Conservation (phyloP, 1,284 basidiomycete species). For the Apiotrichum sp. region DNA sequence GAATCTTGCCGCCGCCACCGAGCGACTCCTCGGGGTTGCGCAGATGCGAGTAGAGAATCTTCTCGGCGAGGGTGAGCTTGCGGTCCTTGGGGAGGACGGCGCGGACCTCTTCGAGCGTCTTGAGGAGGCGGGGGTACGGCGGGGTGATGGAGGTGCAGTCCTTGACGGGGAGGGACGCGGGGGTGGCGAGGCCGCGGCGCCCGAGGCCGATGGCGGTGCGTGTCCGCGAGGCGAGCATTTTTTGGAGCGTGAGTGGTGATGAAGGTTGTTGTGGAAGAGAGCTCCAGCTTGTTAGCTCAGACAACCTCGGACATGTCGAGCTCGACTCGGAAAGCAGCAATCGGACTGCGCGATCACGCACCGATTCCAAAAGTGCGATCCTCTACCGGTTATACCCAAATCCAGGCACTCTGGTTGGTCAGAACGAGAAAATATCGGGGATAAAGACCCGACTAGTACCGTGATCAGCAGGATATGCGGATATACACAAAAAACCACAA, state of each 20-base stretch:
- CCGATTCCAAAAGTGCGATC: no score
- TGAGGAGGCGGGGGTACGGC: conserved; percentile 71
- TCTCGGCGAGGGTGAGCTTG: conserved; percentile 84
- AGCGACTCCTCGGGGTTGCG: conserved; percentile 68
- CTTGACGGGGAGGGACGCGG: conserved; percentile 38
- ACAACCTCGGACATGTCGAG: no score
- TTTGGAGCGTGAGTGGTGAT: background rate
- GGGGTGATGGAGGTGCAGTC: conserved; percentile 69
- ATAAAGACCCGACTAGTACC: no score
- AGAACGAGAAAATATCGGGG: no score
- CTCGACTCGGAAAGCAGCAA: no score
- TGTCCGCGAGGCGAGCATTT: conserved; percentile 15
- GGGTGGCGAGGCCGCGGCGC: conserved; percentile 39
- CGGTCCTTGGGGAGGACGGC: conserved; percentile 57
- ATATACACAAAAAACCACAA: no score
- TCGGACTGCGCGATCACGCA: no score
- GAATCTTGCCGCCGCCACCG: conserved; percentile 58
- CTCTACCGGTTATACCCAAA: no score
- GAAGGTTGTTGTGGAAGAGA: no score
- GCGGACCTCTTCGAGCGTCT: conserved; percentile 69
- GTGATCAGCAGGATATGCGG: no score
- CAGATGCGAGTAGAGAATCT: conserved; percentile 94
- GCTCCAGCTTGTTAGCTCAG: no score
- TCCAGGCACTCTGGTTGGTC: no score
- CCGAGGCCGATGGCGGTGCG: conserved; percentile 13